Evolutionary conservation across 129 eudicot genomes (phyloP), one percentile per base, ranked within the genome.

Genomic region (Helichrysum umbraculigerum): DNA sequence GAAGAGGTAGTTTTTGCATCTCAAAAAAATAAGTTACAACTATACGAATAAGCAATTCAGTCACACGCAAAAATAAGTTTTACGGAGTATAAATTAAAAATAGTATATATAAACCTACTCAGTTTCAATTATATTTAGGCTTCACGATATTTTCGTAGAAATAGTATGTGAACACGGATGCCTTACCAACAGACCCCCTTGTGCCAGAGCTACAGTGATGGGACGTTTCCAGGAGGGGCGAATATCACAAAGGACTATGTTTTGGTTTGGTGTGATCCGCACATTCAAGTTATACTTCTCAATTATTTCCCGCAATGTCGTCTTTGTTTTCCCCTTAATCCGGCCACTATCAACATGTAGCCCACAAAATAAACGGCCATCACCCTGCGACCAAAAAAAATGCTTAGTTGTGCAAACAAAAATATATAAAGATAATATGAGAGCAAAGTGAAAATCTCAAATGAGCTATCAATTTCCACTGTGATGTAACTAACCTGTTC

Each of bases 311-410:
- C 98, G 79, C 42, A 94, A 82, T 20, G 93, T 86, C 79, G 17
- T 86, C 88, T 94, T 94, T 92, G 90, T 87, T 33, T 20, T 9
- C 54, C 98, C 98, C 79, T 94, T 89, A 52, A 94, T 73, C 37
- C 98, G 86, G n/a, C 98, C 98, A 86, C 56, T 94, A 72, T 91
- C 96, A 73, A 94, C 97, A 86, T 94, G 96, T n/a, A 94, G 88
- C 70, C 98, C 98, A 83, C 96, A 94, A 87, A 81, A 94, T 76
- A 91, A 85, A 66, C 88, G 77, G 58, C 97, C 98, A 83, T 94
- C 97, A 44, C 98, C 97, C 98, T 94, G 86, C 68, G 72, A 80
- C 65, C 77, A 29, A 59, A 8, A 69, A 68, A 44, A 44, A 12
- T 10, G 15, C 54, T 47, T 4, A 47, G 4, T 14, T 47, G 17